Base-by-base conservation (phyloP, 768 basidiomycete species). In the Leccinum olivaceopallidum region DNA sequence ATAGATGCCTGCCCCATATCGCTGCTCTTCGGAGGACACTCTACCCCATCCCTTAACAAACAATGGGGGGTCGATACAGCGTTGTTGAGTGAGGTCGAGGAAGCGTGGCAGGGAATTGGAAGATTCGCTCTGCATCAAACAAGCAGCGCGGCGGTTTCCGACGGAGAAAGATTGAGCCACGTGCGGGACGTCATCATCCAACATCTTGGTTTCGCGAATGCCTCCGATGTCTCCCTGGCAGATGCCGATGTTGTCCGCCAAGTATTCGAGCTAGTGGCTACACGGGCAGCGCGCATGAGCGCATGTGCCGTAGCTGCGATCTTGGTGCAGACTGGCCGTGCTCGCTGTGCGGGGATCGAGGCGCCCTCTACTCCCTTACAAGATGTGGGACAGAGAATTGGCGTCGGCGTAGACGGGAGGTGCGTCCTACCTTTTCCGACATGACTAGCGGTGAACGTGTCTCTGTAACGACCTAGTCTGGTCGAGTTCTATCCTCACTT, bases 11-110 rank as follows among this genome's bases (percentile, higher is more conserved):
- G 84, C 16, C 90, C 91, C 1, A 80, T 80, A 58, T 73, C 90
- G 8, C 69, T 94, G 32, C 80, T 98, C 26, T 97, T 99, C 76
- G 77, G 79, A 55, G 97, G 97, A 8, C 85, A 85, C 65, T 87
- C 88, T 6, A 89, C 92, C 5, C 60, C 76, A 0, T 71, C 71
- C 9, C 72, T 99, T 63, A 98, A 99, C 77, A 83, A 81, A 24
- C 96, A 97, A 67, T 99, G 96, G 77, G 97, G 95, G 1, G 77
- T 98, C 60, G 97, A 99, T 75, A 92, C 95, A 0, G 92, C 94
- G n/a, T 81, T 95, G 59, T 85, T 97, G 80, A 94, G 91, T 53
- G 85, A 83, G 39, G 79, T 95, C 50, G 93, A 94, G 72, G 83
- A 81, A 56, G 88, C 89, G 18, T 92, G 90, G 90, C 79, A 81